phyloP scores from a whole-genome alignment of 176 grass and related monocot species.

The Oryza glumipatula region DNA sequence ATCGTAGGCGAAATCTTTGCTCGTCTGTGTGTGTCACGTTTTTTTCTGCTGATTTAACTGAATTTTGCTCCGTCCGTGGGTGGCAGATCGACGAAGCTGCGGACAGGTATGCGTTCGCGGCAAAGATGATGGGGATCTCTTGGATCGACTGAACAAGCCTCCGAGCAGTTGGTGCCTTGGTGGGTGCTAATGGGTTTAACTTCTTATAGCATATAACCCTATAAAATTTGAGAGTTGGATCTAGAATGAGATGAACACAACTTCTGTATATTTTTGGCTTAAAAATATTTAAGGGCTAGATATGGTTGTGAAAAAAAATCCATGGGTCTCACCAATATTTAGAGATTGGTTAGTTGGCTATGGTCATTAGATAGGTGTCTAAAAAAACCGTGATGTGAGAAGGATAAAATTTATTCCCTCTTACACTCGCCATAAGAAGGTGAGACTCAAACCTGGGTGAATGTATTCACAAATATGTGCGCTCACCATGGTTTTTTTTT shows the following conservation, averaged over 20 bases:
- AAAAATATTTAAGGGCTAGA: too few species aligned
- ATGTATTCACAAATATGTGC: too few species aligned
- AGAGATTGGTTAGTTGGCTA: background rate
- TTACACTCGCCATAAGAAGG: too few species aligned
- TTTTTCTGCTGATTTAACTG: background rate
- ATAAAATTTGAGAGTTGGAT: too few species aligned
- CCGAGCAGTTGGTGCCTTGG: background rate
- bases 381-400: too few species aligned
- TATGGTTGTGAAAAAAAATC: too few species aligned
- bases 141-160: constrained; percentile 55
- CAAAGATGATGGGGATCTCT: constrained; percentile 61
- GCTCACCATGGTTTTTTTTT: too few species aligned
- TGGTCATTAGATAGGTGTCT: background rate
- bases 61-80: background rate
- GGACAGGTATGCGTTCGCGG: constrained; percentile 85
- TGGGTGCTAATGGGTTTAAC: background rate
- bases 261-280: too few species aligned
- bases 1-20: constrained; percentile 44
- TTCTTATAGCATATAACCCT: too few species aligned
- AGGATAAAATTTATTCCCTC: too few species aligned
- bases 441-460: too few species aligned
- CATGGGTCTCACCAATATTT: background rate
- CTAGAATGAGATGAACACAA: too few species aligned
- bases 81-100: constrained; percentile 76
- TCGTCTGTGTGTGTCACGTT: background rate